Evolutionary conservation across 345 rosid genomes (phyloP).

Genomic region (Lepidium aucheri): DNA sequence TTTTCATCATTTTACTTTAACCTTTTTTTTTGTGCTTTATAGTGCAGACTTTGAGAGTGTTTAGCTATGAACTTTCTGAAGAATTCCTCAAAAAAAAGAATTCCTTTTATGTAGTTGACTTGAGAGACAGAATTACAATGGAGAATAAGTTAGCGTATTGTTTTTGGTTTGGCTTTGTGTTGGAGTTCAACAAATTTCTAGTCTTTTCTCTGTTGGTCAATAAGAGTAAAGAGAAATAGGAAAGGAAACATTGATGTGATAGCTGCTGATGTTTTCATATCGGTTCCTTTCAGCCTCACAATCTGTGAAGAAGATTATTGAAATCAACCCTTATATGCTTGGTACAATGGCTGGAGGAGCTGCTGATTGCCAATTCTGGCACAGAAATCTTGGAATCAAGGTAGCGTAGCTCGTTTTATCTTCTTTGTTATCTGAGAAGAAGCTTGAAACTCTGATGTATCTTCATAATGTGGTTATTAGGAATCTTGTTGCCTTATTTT

Average conservation of each 20-base stretch:
- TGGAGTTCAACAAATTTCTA: not conserved
- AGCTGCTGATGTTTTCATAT: conserved; percentile 4
- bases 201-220: not conserved
- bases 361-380: conserved; percentile 98
- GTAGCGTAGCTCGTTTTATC: conserved; percentile 22
- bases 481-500: not conserved
- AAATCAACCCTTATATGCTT: conserved; percentile 89
- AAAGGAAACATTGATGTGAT: not conserved
- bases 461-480: not conserved
- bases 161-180: not conserved
- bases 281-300: conserved; percentile 51
- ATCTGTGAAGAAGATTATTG: conserved; percentile 89
- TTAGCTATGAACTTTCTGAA: not conserved
- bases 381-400: conserved; percentile 89
- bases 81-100: not conserved
- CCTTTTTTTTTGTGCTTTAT: not conserved
- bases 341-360: conserved; percentile 99
- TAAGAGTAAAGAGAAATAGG: not conserved
- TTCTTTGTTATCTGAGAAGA: not conserved
- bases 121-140: not conserved
- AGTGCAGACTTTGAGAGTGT: not conserved
- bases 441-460: not conserved
- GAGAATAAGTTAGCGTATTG: not conserved
- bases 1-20: not conserved
- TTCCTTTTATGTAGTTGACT: not conserved